Conservation (phyloP, 768 basidiomycete genomes). For the Suillus sp. region DNA sequence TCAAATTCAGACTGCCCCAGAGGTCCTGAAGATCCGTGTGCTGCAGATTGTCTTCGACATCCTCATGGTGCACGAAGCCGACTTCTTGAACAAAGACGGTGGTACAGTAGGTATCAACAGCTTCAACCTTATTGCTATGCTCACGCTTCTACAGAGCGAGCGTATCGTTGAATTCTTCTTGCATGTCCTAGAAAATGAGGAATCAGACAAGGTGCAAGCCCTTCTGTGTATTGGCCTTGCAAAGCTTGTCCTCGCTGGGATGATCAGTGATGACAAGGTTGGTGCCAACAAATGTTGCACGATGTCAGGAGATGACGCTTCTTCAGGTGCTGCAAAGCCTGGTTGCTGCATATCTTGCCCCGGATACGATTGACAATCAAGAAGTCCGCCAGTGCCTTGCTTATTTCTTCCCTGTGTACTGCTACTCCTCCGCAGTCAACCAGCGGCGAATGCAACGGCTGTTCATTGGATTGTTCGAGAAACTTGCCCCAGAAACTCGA, state of each 20-base stretch:
- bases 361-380: slow-evolving; percentile 78
- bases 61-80: slow-evolving; percentile 78
- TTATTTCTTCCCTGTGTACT: slow-evolving; percentile 86
- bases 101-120: slow-evolving; percentile 29
- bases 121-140: neutral
- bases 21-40: slow-evolving; percentile 65
- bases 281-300: slow-evolving; percentile 22
- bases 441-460: slow-evolving; percentile 75
- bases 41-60: slow-evolving; percentile 85
- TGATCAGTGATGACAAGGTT: slow-evolving; percentile 73
- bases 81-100: slow-evolving; percentile 53
- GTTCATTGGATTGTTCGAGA: slow-evolving; percentile 67
- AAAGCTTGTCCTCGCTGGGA: slow-evolving; percentile 82
- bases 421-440: slow-evolving; percentile 75
- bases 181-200: slow-evolving; percentile 51
- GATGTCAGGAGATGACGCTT: neutral
- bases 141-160: slow-evolving; percentile 38
- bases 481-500: slow-evolving; percentile 56
- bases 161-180: slow-evolving; percentile 71
- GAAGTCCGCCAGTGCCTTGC: slow-evolving; percentile 83
- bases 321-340: slow-evolving; percentile 50
- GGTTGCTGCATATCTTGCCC: slow-evolving; percentile 71
- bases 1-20: slow-evolving; percentile 67
- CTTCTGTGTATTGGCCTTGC: slow-evolving; percentile 76
- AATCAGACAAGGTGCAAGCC: slow-evolving; percentile 68